Conservation (phyloP, 73 alveolate species). For the Strombidium stylifer region DNA sequence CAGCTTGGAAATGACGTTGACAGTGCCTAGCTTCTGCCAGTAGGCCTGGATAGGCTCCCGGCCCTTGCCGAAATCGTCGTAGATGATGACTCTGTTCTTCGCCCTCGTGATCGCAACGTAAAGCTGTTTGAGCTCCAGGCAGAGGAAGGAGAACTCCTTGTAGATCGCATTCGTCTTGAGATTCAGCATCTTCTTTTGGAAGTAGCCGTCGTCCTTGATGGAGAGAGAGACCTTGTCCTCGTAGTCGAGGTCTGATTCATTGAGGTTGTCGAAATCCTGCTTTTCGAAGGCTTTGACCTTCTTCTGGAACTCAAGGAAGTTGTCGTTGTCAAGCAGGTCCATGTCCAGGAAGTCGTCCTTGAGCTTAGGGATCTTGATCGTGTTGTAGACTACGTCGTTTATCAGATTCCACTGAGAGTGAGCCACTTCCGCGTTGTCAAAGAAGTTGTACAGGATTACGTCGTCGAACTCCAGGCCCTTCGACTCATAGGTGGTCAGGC, state of each 20-base stretch:
- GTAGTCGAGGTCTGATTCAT: neutral
- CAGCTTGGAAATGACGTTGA: constrained; percentile 17
- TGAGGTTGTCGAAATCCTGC: constrained; percentile 6
- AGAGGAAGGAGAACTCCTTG: constrained; percentile 42
- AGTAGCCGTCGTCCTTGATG: neutral
- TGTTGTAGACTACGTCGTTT: constrained; percentile 3
- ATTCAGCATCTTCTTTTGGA: too few species aligned
- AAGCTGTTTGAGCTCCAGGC: constrained; percentile 55
- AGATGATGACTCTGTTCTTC: constrained; percentile 52
- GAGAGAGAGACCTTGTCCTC: neutral
- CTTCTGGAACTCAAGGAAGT: neutral
- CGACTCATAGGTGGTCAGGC: constrained; percentile 82
- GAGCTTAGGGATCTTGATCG: neutral
- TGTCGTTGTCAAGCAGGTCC: too few species aligned
- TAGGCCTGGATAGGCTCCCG: constrained; percentile 16
- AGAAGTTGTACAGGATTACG: constrained; percentile 77
- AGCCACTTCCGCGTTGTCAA: constrained; percentile 45
- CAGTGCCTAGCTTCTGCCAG: constrained; percentile 32
- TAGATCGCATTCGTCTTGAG: neutral
- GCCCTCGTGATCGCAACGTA: constrained; percentile 72
- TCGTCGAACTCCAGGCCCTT: constrained; percentile 86
- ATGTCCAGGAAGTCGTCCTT: too few species aligned
- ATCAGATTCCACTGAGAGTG: constrained; percentile 36
- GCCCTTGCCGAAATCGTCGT: constrained; percentile 26
- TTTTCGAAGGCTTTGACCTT: neutral